Conservation (phyloP, 139 green algal species). For the Micractinium conductrix region DNA sequence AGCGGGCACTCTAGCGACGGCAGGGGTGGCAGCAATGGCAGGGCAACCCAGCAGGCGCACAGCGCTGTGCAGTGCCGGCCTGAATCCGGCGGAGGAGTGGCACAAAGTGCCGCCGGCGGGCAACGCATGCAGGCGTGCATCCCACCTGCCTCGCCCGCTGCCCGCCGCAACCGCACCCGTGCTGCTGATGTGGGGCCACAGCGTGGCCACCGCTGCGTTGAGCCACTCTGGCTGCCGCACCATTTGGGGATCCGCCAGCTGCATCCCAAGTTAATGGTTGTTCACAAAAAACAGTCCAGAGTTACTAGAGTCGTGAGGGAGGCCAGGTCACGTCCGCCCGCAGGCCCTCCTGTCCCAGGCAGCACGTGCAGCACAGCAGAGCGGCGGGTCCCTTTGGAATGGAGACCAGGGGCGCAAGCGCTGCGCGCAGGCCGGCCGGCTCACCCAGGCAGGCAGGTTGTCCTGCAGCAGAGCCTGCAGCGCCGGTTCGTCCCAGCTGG, state of each 20-base stretch:
- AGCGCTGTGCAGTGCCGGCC: no score
- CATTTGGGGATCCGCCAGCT: constrained; percentile 1
- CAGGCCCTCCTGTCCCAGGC: no score
- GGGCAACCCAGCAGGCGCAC: no score
- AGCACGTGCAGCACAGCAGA: background rate
- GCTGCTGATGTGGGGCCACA: constrained; percentile 21
- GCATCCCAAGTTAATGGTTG: background rate
- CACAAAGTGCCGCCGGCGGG: no score
- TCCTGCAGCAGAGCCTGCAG: background rate
- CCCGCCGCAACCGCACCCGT: no score
- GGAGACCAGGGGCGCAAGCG: background rate
- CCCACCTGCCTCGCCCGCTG: no score
- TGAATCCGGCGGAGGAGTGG: no score
- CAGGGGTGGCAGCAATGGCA: no score
- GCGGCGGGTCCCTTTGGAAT: background rate
- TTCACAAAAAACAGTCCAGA: background rate
- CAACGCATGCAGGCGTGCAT: background rate
- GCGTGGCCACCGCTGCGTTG: background rate
- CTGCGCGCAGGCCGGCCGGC: background rate
- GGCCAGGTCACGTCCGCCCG: no score
- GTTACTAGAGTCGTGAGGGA: no score
- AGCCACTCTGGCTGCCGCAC: constrained; percentile 23
- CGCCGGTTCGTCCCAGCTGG: background rate
- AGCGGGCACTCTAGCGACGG: no score
- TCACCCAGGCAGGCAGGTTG: constrained; percentile 15